Evolutionary conservation across 2,329 filamentous ascomycete genomes (phyloP).

Genomic region (Dissoconium aciculare): DNA sequence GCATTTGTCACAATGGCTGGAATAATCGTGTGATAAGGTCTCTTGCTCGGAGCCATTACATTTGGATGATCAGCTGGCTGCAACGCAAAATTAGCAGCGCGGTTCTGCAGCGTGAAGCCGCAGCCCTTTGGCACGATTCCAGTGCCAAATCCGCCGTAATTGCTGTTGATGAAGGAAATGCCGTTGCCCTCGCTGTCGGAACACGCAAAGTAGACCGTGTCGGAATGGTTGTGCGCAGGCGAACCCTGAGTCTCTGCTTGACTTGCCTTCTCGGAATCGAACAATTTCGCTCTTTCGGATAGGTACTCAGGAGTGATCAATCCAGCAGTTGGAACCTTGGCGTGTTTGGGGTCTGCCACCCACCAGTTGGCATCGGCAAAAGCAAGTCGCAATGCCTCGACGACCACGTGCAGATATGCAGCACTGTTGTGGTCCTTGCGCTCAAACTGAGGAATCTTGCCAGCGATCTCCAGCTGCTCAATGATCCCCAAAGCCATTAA

Average conservation of each 20-base stretch:
- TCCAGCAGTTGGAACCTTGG: constrained; percentile 51
- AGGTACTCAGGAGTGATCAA: constrained; percentile 64
- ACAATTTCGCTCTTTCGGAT: constrained; percentile 50
- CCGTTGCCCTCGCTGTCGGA: constrained; percentile 75
- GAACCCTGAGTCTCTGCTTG: constrained; percentile 54
- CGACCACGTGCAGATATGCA: constrained; percentile 60
- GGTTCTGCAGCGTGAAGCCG: constrained; percentile 89
- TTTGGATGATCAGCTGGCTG: constrained; percentile 56
- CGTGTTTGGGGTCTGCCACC: constrained; percentile 65
- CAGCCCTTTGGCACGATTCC: constrained; percentile 70
- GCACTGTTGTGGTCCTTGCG: constrained; percentile 65
- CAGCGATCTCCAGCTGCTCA: constrained; percentile 63
- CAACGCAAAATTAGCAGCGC: constrained; percentile 74
- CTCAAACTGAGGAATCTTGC: constrained; percentile 57
- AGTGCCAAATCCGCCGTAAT: constrained; percentile 80
- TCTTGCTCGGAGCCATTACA: constrained; percentile 60
- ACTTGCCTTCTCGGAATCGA: constrained; percentile 39
- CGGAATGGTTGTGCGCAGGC: constrained; percentile 69
- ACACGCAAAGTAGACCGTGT: constrained; percentile 88
- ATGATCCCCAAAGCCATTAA: constrained; percentile 88
- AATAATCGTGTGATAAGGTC: constrained; percentile 97
- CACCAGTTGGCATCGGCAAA: constrained; percentile 88
- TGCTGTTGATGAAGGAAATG: constrained; percentile 92
- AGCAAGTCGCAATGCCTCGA: constrained; percentile 75
- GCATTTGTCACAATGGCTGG: constrained; percentile 75